Conservation (phyloP, 352 stramenopile genomes). For the Globisporangium middletonii region DNA sequence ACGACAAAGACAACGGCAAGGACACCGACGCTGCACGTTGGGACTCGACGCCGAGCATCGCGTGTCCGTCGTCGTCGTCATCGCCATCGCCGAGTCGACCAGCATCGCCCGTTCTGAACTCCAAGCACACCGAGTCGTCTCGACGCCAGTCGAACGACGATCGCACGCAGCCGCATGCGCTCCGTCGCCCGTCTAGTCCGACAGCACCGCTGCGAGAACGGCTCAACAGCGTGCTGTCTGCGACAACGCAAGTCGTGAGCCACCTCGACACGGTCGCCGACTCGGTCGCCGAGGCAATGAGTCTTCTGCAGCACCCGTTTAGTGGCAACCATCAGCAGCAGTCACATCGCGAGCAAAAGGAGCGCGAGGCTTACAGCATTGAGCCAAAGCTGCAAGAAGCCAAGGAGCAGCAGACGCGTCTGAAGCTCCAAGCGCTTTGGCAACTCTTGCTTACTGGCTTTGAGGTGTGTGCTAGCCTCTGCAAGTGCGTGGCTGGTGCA, state of each 20-base stretch:
- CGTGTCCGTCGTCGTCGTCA: conserved; percentile 3
- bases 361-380: conserved; percentile 22
- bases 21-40: conserved; percentile 16
- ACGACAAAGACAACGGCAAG: conserved; percentile 31
- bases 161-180: conserved; percentile 3
- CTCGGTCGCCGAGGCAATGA: conserved; percentile 27
- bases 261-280: conserved; percentile 20
- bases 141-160: conserved; percentile 14
- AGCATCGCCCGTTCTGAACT: neutral
- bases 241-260: conserved; percentile 18
- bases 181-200: conserved; percentile 1
- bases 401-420: conserved; percentile 23
- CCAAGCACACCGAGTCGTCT: neutral
- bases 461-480: conserved; percentile 16
- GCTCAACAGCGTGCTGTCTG: conserved; percentile 19
- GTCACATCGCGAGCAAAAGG: conserved; percentile 4
- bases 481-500: neutral
- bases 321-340: conserved; percentile 2
- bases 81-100: neutral
- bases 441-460: conserved; percentile 50
- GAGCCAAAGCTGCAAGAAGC: conserved; percentile 18
- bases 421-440: conserved; percentile 50
- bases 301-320: conserved; percentile 24
- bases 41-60: neutral
- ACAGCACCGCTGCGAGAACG: conserved; percentile 16